Evolutionary conservation across 2,329 filamentous ascomycete genomes (phyloP).

Genomic region (Cladophialophora bantiana): DNA sequence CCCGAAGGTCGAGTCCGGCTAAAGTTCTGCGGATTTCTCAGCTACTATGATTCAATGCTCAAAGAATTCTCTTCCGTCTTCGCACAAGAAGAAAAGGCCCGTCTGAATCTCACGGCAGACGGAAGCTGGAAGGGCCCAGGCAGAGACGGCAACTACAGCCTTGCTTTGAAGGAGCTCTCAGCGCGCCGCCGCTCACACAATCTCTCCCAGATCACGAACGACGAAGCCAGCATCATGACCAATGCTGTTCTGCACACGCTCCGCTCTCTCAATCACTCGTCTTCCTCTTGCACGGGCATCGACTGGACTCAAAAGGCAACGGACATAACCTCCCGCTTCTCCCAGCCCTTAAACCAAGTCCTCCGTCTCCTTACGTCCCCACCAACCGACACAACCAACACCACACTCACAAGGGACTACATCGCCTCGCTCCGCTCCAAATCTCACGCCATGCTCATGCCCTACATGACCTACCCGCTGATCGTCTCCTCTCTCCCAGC

Average conservation of each 20-base stretch:
- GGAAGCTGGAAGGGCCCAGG: conserved; percentile 50
- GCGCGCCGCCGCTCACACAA: conserved; percentile 50
- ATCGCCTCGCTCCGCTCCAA: conserved; percentile 29
- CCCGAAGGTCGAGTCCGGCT: conserved; percentile 54
- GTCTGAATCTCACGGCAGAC: conserved; percentile 53
- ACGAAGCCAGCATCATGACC: conserved; percentile 49
- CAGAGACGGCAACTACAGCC: conserved; percentile 39
- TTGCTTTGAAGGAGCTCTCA: conserved; percentile 46
- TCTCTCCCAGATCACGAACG: conserved; percentile 44
- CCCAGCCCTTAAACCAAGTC: conserved; percentile 46
- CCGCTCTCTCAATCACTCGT: conserved; percentile 37
- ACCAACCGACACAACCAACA: conserved; percentile 10
- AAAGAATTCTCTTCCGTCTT: conserved; percentile 44
- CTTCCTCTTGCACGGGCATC: conserved; percentile 49
- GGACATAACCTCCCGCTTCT: conserved; percentile 53
- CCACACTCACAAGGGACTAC: conserved; percentile 12
- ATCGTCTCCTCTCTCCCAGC: conserved; percentile 9
- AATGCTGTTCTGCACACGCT: conserved; percentile 45
- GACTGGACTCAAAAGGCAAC: conserved; percentile 54
- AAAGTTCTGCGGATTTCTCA: conserved; percentile 54
- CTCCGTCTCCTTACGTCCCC: conserved; percentile 40
- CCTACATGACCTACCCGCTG: conserved; percentile 56
- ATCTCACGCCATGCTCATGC: conserved; percentile 53
- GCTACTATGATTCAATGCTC: conserved; percentile 54
- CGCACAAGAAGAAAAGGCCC: conserved; percentile 45